These are phyloP conservation scores for Triangularia verruculosa DNA, from an alignment of 2,329 filamentous ascomycete genomes.

Conservation along the genomic window DNA sequence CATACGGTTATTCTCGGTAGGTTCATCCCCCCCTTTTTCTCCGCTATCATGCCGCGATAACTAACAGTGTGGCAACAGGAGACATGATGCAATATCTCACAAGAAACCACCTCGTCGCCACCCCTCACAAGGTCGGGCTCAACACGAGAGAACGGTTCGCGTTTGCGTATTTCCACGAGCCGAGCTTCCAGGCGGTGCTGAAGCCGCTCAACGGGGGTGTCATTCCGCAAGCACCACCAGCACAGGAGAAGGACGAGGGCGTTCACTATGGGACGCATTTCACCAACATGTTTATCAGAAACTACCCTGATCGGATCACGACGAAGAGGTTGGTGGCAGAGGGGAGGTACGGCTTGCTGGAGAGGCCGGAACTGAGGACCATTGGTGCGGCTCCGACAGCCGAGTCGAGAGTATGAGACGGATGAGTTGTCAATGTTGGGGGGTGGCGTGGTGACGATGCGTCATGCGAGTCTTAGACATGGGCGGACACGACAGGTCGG, in stretches of 20 bases:
- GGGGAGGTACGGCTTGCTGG: slow-evolving; percentile 31
- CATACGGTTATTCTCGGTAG: slow-evolving; percentile 50
- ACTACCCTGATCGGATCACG: slow-evolving; percentile 47
- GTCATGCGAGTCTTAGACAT: slow-evolving; percentile 1
- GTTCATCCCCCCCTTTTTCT: slow-evolving; percentile 3
- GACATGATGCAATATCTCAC: slow-evolving; percentile 54
- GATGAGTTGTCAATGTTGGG: neutral
- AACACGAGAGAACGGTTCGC: slow-evolving; percentile 47
- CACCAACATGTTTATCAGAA: slow-evolving; percentile 50
- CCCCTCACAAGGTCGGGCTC: slow-evolving; percentile 50
- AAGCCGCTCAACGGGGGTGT: slow-evolving; percentile 41
- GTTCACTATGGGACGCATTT: slow-evolving; percentile 53
- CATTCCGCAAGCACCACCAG: slow-evolving; percentile 29
- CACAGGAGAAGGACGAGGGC: slow-evolving; percentile 31
- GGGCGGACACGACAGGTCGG: neutral
- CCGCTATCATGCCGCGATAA: neutral
- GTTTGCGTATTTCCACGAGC: slow-evolving; percentile 52
- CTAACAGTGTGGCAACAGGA: slow-evolving; percentile 30
- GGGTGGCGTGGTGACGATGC: neutral
- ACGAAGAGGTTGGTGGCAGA: slow-evolving; percentile 38
- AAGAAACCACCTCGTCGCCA: slow-evolving; percentile 43
- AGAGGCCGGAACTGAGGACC: slow-evolving; percentile 29
- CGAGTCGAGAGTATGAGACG: neutral
- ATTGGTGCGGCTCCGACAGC: slow-evolving; percentile 21
- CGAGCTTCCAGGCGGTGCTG: slow-evolving; percentile 45